Base-by-base conservation (phyloP, 2,329 filamentous ascomycete genomes). In the Fusarium aywerte region DNA sequence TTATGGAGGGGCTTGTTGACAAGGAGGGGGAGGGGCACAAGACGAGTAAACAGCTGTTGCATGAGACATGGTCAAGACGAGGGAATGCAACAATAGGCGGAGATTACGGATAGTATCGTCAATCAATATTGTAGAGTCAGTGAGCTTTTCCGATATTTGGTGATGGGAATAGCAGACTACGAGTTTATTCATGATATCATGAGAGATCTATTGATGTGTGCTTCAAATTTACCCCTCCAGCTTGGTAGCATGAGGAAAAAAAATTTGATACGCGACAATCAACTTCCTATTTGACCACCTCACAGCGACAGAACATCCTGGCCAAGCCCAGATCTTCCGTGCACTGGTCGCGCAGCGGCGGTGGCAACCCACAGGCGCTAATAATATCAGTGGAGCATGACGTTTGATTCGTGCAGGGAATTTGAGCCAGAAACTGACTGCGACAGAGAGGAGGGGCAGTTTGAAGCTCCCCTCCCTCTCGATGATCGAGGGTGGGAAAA, bases 351-450 rank as follows among this genome's bases (percentile, higher is more conserved):
- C 45, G 43, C 27, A 64, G 68, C 61, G 69, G 64, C 51, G 70
- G 73, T 75, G 73, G 73, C 73, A 70, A 75, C 50, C 39, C 44
- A 49, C 33, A 54, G 29, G 36, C 64, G 40, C 61, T 59, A 72
- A 57, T 36, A 39, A 18, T 27, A 48, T 49, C 53, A 66, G 75
- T 73, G 73, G 75, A 70, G 73, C 66, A 75, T 76, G 75, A 76
- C 74, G 74, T n/a, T 75, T 74, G 66, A 58, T 65, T 71, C 58
- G 58, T 69, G 61, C 63, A 71, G 62, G 68, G 65, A 64, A 52
- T 62, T 35, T 60, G 66, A 69, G 58, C 62, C 51, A 63, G 67
- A 68, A 64, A 69, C 60, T 44, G 62, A 68, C 60, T 64, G 54
- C 68, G 53, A 58, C 57, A 68, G 40, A 65, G 56, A 52, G 57